Evolutionary conservation across 2,329 filamentous ascomycete genomes (phyloP), one percentile per base, ranked within the genome.

Genomic region (Penicillium carneum): DNA sequence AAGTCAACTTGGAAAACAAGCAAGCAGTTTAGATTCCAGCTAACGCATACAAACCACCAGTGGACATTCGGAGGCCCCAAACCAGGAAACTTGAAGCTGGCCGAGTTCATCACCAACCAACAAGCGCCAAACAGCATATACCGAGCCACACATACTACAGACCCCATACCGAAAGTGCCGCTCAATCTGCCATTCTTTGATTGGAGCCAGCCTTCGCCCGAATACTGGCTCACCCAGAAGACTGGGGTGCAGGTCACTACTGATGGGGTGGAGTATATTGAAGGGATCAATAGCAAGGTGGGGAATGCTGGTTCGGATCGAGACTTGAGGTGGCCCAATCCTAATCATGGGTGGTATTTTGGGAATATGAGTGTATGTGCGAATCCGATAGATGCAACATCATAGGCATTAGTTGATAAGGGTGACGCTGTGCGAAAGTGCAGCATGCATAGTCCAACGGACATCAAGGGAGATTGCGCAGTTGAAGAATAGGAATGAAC

Each of bases 311-410:
- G 52, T 26, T 49, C 47, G 9, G 47, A 12, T 20, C 23, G 18
- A 16, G 33, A 48, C 33, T 34, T 46, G n/a, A 38, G 20, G 31
- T 36, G 29, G 29, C 47, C 47, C n/a, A 36, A 26, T 34, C 18
- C 47, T 18, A 20, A 57, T 12, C 55, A 57, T 33, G 46, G n/a
- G 2, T 57, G 55, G 55, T 57, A 57, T 23, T 57, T 57, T 43
- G 55, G 55, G 12, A 52, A 52, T 18, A 38, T 57, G 31, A 42
- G 18, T 5, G 20, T 45, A 9, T 57, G 47, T 14, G 46, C 39
- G 18, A 9, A 0, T 26, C 18, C 47, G 1, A 38, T 36, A 26
- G 47, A 49, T 49, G 47, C 47, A 26, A 26, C 0, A 26, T 26
- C 23, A 49, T 26, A 7, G 9, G 12, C 31, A 16, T 49, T n/a